phyloP scores from a whole-genome alignment of 495 filamentous ascomycete genomes.

The Penicillium turbatum region DNA sequence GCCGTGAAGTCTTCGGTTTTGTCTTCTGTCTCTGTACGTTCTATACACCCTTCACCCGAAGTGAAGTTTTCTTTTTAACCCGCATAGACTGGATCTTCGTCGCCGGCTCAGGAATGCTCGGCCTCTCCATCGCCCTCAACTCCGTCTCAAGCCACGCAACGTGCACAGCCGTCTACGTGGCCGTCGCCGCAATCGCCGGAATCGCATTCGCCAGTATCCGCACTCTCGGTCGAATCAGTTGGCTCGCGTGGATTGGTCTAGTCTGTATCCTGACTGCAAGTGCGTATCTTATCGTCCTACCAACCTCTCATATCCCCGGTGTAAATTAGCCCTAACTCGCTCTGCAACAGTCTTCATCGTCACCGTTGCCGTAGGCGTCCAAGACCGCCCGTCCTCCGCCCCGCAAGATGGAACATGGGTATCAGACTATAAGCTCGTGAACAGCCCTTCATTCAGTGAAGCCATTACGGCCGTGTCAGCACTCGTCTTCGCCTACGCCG shows the following conservation, averaged over 20 bases:
- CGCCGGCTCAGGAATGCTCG: conserved; percentile 51
- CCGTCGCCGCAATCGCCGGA: conserved; percentile 31
- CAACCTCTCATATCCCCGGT: neutral
- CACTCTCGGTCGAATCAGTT: conserved; percentile 37
- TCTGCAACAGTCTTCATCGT: conserved; percentile 58
- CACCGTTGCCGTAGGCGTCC: conserved; percentile 62
- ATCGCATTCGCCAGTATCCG: conserved; percentile 33
- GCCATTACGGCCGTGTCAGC: conserved; percentile 61
- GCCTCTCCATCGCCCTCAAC: conserved; percentile 67
- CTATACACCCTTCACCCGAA: neutral
- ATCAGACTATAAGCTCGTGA: conserved; percentile 31
- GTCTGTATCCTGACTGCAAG: conserved; percentile 34
- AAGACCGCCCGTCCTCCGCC: conserved; percentile 37
- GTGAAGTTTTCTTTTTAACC: too few species aligned
- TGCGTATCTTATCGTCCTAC: conserved; percentile 31
- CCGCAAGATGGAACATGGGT: conserved; percentile 29
- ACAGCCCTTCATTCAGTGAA: conserved; percentile 26
- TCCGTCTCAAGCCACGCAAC: conserved; percentile 56
- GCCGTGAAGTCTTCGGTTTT: conserved; percentile 54
- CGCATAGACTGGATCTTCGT: conserved; percentile 45
- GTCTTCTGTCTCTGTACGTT: conserved; percentile 46
- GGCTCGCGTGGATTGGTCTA: conserved; percentile 39
- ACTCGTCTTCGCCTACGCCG: conserved; percentile 62
- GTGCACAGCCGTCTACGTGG: conserved; percentile 54
- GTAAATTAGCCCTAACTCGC: neutral